Base-by-base conservation (phyloP, 2,329 filamentous ascomycete species). In the Diaporthe destruens region DNA sequence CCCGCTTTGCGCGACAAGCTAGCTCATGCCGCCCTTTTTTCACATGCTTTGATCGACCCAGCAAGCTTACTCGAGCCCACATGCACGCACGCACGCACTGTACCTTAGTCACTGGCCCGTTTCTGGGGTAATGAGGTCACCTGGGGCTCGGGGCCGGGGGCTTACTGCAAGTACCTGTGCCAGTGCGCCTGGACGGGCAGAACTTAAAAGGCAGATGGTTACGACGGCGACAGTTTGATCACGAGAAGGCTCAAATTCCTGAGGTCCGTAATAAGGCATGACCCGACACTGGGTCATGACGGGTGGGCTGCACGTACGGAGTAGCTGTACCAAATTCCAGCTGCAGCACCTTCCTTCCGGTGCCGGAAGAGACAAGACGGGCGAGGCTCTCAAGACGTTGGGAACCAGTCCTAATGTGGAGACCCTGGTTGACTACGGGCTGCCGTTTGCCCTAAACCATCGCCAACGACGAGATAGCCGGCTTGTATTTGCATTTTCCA, bases 121-220 rank as follows among this genome's bases (percentile, higher is more conserved):
- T n/a, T 51, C 44, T 51, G 61, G 61, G 61, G 67, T 53, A 59
- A 67, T 74, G 70, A 74, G 63, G 72, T 75, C 72, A 74, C 72
- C 66, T 53, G 57, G 25, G 23, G 57, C 59, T 23, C 36, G 29
- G 29, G 29, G 29, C 29, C 29, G 29, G 29, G 29, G 29, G 29
- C 29, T 29, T 29, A 5, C 2, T 2, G 29, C 29, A 3, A 3
- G 5, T 29, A 20, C 11, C 54, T 44, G 5, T 39, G 44, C 44
- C 23, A 23, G 36, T 14, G 11, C 36, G 36, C 36, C 7, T 23
- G 16, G 42, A 44, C 12, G 4, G 44, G 29, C 44, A 44, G 2
- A 23, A 51, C 25, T 29, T 23, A 18, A 47, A 6, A 49, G 18
- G n/a, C 14, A 25, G 34, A 20, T 2, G 8, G 18, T 36, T 6